Evolutionary conservation across 2,329 filamentous ascomycete genomes (phyloP).

Genomic region (Fusarium kyushuense): DNA sequence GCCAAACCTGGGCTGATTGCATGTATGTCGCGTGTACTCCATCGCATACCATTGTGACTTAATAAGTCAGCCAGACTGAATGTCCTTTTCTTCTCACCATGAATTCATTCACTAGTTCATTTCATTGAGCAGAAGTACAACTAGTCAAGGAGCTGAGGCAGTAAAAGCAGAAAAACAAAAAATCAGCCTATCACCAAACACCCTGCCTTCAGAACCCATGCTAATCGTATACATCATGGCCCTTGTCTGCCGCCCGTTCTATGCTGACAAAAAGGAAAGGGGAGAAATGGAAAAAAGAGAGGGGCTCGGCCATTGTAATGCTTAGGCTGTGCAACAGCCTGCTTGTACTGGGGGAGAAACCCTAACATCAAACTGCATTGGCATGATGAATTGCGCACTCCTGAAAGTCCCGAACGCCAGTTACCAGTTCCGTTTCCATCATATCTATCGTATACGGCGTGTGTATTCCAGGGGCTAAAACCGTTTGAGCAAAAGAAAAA

Average conservation of each 20-base stretch:
- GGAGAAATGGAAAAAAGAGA: background rate
- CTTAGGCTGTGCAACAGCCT: background rate
- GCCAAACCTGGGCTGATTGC: conserved; percentile 1
- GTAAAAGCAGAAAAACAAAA: conserved; percentile 17
- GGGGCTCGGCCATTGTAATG: conserved; percentile 10
- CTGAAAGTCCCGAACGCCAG: conserved; percentile 35
- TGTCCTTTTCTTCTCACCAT: background rate
- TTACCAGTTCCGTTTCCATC: conserved; percentile 12
- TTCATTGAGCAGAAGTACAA: conserved; percentile 2
- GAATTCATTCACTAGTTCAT: background rate
- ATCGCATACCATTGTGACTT: conserved; percentile 2
- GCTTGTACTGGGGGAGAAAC: conserved; percentile 9
- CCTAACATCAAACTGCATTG: conserved; percentile 1
- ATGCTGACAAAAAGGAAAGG: conserved; percentile 4
- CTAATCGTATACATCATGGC: conserved; percentile 42
- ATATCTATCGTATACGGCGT: conserved; percentile 39
- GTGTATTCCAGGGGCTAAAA: conserved; percentile 27
- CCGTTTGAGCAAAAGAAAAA: conserved; percentile 11
- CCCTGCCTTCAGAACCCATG: conserved; percentile 33
- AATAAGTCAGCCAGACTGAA: background rate
- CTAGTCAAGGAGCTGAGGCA: background rate
- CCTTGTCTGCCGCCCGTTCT: conserved; percentile 24
- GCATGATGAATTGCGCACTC: conserved; percentile 6
- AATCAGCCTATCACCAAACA: conserved; percentile 23
- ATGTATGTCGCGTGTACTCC: background rate